Evolutionary conservation across 306 rosid genomes (phyloP).

Genomic region (Ziziphus jujuba): DNA sequence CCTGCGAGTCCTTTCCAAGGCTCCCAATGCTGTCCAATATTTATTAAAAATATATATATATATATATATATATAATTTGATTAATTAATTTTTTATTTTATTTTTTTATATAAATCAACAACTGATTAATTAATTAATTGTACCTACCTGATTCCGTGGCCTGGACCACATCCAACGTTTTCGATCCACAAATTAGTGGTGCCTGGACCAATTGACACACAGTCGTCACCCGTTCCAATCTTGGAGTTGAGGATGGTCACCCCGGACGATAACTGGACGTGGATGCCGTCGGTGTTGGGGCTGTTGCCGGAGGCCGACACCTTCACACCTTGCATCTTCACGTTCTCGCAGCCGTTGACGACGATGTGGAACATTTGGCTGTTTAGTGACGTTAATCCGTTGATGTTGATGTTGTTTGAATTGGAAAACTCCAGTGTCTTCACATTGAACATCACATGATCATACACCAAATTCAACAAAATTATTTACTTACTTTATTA

Average conservation of each 20-base stretch:
- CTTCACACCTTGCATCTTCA: constrained; percentile 23
- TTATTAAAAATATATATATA: too few relatives aligned
- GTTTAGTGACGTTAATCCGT: constrained; percentile 19
- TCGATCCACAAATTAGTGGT: constrained; percentile 30
- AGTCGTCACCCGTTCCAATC: constrained; percentile 32
- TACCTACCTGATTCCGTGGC: constrained; percentile 32
- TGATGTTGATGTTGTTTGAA: constrained; percentile 19
- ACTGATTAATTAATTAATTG: background rate
- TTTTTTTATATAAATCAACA: too few relatives aligned
- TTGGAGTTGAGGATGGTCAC: constrained; percentile 26
- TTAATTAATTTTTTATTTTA: too few relatives aligned
- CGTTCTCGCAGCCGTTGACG: constrained; percentile 30
- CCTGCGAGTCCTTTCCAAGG: constrained; percentile 26
- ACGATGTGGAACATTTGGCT: constrained; percentile 39
- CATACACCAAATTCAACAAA: too few relatives aligned
- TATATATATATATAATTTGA: too few relatives aligned
- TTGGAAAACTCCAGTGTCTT: constrained; percentile 29
- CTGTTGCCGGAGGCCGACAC: constrained; percentile 18
- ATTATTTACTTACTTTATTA: background rate
- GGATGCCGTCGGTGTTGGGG: constrained; percentile 44
- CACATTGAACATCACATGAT: too few relatives aligned
- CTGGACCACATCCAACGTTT: constrained; percentile 31
- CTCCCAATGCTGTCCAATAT: constrained; percentile 48
- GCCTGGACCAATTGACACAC: constrained; percentile 38
- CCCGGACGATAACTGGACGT: constrained; percentile 23